These are phyloP conservation scores for Melanomma pulvis-pyrius DNA, from an alignment of 495 filamentous ascomycete genomes.

Conservation along the genomic window DNA sequence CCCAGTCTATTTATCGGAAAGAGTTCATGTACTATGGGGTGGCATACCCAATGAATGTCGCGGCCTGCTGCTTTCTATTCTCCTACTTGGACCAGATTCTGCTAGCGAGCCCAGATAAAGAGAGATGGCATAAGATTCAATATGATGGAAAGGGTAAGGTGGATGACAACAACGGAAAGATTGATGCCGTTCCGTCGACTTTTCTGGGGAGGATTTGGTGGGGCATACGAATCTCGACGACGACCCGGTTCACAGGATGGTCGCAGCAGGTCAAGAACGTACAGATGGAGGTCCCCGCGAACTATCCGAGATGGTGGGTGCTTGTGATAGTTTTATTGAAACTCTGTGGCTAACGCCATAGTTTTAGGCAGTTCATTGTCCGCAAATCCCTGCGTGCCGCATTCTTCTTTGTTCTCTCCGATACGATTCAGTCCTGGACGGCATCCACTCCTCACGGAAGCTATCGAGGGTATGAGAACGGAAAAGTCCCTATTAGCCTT, in stretches of 20 bases:
- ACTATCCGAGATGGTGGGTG: constrained; percentile 21
- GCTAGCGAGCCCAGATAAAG: constrained; percentile 17
- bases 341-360: background rate
- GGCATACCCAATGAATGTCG: background rate
- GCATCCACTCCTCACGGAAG: constrained; percentile 8
- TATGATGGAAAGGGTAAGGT: background rate
- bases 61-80: background rate
- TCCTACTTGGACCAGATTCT: constrained; percentile 21
- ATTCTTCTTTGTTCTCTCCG: constrained; percentile 5
- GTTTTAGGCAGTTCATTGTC: constrained; percentile 11
- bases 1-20: background rate
- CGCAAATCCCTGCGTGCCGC: constrained; percentile 6
- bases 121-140: constrained; percentile 23
- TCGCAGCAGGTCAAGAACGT: constrained; percentile 25
- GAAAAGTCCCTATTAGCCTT: constrained; percentile 2
- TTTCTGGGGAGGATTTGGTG: constrained; percentile 18
- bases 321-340: background rate
- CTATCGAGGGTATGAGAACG: constrained; percentile 14
- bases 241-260: constrained; percentile 9
- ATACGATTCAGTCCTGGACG: constrained; percentile 1
- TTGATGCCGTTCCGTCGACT: background rate
- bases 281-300: background rate
- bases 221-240: background rate
- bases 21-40: constrained; percentile 12
- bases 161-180: background rate